Evolutionary conservation across 306 rosid species (phyloP), one percentile per base, ranked within the genome.

Genomic region (Begonia peltatifolia): DNA sequence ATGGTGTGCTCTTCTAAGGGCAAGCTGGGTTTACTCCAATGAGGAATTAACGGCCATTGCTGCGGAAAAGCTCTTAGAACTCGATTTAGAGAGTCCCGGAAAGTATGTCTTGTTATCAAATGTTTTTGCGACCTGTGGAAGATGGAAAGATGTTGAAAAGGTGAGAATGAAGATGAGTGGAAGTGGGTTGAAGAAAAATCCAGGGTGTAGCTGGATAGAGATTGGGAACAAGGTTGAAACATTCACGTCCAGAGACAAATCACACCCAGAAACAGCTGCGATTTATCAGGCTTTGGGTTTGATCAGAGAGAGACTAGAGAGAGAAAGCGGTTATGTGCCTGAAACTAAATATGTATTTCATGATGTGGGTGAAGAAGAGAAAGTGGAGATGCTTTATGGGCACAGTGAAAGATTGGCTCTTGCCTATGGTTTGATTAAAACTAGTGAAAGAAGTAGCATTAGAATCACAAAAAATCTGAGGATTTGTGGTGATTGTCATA

Each of bases 141-240:
- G 76, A 65, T 84, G 90, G 90, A 72, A 71, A 46, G 77, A 78
- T 46, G 94, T 81, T 47, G 74, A 76, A 56, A 68, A 74, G 46
- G 80, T 84, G 52, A 78, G 94, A 61, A 63, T 53, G 70, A 81
- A 61, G 70, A 84, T 84, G 89, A 78, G 75, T 65, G 81, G 72
- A 67, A 60, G 49, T 55, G 84, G 84, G n/a, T 64, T 71, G 76
- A 81, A 74, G 74, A 84, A 84, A 66, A 76, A 59, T 60, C 84
- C 87, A 13, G 94, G 94, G 50, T 84, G 90, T 48, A 84, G 90
- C 74, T 84, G 90, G 94, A 70, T 81, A 55, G 87, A 78, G 65
- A 62, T 68, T 51, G 71, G 77, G 52, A 81, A 70, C 70, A 74
- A 68, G 72, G 69, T 84, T 60, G 81, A 84, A 52, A 20, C 77